Evolutionary conservation across 208 protist genomes (phyloP).

Genomic region (Acanthamoeba healyi): DNA sequence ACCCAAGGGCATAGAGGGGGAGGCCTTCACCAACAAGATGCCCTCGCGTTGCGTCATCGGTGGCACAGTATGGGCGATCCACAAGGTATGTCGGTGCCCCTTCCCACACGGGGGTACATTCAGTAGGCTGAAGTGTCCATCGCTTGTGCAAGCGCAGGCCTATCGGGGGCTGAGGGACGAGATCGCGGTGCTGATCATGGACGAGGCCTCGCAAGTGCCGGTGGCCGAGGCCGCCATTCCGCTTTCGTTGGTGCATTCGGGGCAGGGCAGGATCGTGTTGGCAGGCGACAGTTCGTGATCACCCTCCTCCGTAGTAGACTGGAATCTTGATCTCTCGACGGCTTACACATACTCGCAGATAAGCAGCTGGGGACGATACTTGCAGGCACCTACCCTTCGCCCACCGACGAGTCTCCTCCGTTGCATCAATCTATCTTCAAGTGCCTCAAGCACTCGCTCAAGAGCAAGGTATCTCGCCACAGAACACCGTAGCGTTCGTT

Average conservation of each 20-base stretch:
- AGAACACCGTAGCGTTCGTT: too few relatives aligned
- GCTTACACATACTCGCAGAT: not conserved
- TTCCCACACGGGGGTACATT: not conserved
- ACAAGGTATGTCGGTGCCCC: too few relatives aligned
- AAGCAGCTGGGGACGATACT: slow-evolving; percentile 24
- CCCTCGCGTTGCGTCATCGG: not conserved
- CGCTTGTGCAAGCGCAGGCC: not conserved
- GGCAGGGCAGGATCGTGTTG: not conserved
- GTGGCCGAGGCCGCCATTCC: slow-evolving; percentile 17
- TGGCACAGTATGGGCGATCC: slow-evolving; percentile 10
- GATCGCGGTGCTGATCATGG: not conserved
- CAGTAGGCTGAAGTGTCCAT: not conserved
- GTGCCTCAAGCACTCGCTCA: slow-evolving; percentile 22
- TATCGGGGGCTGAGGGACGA: slow-evolving; percentile 3
- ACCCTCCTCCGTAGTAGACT: not conserved
- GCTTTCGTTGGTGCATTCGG: not conserved
- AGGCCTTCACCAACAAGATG: not conserved
- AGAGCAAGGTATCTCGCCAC: not conserved
- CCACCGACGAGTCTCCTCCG: not conserved
- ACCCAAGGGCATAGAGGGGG: not conserved
- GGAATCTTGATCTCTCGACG: not conserved
- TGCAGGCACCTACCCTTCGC: not conserved
- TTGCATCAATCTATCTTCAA: slow-evolving; percentile 28
- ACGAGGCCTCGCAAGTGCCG: slow-evolving; percentile 20
- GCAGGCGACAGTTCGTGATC: not conserved